A percentile compares a stretch with the other conserved stretches of the same genome.
phyloP scores from a whole-genome alignment of 441 rosid genomes.

The Pelargonium myrrhifolium region DNA sequence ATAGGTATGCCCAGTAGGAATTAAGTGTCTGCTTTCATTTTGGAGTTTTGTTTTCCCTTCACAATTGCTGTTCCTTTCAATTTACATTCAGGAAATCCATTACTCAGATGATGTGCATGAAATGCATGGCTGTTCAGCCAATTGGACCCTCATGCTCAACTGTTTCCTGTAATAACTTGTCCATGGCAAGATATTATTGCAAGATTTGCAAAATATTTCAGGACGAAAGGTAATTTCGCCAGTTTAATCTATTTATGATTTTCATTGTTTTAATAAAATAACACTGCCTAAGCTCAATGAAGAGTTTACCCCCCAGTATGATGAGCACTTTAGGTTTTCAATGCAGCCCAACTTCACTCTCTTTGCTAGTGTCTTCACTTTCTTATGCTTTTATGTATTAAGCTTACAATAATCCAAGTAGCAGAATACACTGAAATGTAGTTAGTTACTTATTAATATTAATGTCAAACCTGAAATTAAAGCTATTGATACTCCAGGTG shows the following conservation, averaged over 20 bases:
- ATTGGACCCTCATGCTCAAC: conserved; percentile 43
- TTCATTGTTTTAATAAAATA: conserved; percentile 1
- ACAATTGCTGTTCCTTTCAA: conserved; percentile 13
- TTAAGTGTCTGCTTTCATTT: conserved; percentile 6
- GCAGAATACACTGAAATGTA: not conserved
- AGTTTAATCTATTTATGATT: conserved; percentile 11
- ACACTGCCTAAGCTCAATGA: not conserved
- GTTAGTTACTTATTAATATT: no score
- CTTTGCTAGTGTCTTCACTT: not conserved
- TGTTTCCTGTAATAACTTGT: conserved; percentile 41
- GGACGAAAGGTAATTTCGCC: conserved; percentile 45
- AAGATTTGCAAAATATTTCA: conserved; percentile 65
- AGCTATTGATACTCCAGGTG: not conserved
- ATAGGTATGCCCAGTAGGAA: conserved; percentile 38
- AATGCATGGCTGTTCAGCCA: conserved; percentile 61
- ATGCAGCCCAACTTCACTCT: not conserved
- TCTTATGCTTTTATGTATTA: not conserved
- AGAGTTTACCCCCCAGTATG: not conserved
- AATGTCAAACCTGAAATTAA: not conserved
- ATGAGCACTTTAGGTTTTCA: not conserved
- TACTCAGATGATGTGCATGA: conserved; percentile 81
- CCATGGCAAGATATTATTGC: conserved; percentile 76
- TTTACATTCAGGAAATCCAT: conserved; percentile 42
- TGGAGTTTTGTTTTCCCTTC: conserved; percentile 2
- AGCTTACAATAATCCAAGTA: not conserved